A percentile compares a stretch with the other conserved stretches of the same genome.
These are phyloP conservation scores for Heimioporus punctisporus DNA, from an alignment of 1,284 basidiomycete species.

Conservation along the genomic window DNA sequence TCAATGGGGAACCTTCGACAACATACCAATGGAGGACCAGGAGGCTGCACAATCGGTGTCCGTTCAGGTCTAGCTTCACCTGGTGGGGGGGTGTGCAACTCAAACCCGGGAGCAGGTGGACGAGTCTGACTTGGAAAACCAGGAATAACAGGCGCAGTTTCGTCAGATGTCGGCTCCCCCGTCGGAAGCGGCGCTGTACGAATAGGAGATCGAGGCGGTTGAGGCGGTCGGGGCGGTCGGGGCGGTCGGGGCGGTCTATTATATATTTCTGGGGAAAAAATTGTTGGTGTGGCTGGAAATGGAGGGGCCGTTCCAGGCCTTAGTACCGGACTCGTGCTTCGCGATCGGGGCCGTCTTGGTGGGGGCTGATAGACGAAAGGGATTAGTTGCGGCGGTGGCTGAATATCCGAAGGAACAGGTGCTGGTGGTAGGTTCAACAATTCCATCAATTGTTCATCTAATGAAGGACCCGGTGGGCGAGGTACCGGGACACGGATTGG, in stretches of 20 bases:
- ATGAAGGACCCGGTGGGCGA: slow-evolving; percentile 44
- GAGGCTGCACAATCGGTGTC: slow-evolving; percentile 24
- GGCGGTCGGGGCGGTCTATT: slow-evolving; percentile 15
- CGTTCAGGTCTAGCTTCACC: slow-evolving; percentile 17
- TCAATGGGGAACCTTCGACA: not conserved
- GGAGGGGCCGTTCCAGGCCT: slow-evolving; percentile 24
- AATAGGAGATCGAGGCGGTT: slow-evolving; percentile 9
- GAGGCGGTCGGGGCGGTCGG: slow-evolving; percentile 4
- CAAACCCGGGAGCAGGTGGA: slow-evolving; percentile 8
- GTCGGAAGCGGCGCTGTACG: not conserved
- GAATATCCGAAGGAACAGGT: slow-evolving; percentile 41
- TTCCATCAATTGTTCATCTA: slow-evolving; percentile 62
- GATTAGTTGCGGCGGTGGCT: slow-evolving; percentile 53
- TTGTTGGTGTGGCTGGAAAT: slow-evolving; percentile 8
- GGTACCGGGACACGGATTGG: slow-evolving; percentile 45
- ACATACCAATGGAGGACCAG: slow-evolving; percentile 23
- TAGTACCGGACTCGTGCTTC: slow-evolving; percentile 43
- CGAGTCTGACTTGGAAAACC: slow-evolving; percentile 2
- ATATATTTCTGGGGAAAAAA: slow-evolving; percentile 22
- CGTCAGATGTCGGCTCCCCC: not conserved
- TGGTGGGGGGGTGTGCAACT: slow-evolving; percentile 12
- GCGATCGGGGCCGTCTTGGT: slow-evolving; percentile 41
- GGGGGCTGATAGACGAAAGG: slow-evolving; percentile 56
- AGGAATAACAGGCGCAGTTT: slow-evolving; percentile 12
- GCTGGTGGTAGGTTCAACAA: slow-evolving; percentile 48